Percentiles rank a stretch among this genome's conserved stretches.
These are phyloP conservation scores for Plasmodium falciparum DNA, from an alignment of 169 alveolate genomes.

Conservation along the genomic window DNA sequence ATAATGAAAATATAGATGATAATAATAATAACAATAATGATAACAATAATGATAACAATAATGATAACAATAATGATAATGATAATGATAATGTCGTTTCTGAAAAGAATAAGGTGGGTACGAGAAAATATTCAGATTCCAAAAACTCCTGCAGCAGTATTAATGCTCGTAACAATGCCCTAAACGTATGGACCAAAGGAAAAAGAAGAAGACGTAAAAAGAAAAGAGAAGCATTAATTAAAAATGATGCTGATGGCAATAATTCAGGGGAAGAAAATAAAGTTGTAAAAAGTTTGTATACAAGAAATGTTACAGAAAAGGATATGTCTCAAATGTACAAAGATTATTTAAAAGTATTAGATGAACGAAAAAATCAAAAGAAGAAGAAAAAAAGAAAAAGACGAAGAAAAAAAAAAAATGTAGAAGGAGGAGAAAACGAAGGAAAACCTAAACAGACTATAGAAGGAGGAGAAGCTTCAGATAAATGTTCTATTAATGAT, in stretches of 20 bases:
- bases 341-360: constrained; percentile 27
- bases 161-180: not conserved
- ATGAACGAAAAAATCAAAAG: constrained; percentile 13
- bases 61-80: not conserved
- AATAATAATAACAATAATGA: not conserved
- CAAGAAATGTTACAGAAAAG: constrained; percentile 43
- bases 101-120: not conserved
- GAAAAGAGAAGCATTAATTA: not conserved
- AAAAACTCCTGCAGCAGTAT: not conserved
- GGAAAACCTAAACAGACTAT: not conserved
- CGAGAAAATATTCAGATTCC: not conserved
- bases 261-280: constrained; percentile 16
- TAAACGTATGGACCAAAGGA: not conserved
- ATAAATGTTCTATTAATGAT: not conserved
- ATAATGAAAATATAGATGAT: not conserved
- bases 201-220: constrained; percentile 16
- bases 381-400: not conserved
- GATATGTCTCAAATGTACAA: constrained; percentile 56
- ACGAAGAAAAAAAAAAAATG: not conserved
- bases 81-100: not conserved
- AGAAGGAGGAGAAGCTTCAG: not conserved
- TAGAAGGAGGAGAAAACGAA: not conserved
- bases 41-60: not conserved
- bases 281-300: constrained; percentile 9
- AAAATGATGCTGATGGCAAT: constrained; percentile 7